Conservation (phyloP, 768 basidiomycete genomes). For the Pisolithus marmoratus region DNA sequence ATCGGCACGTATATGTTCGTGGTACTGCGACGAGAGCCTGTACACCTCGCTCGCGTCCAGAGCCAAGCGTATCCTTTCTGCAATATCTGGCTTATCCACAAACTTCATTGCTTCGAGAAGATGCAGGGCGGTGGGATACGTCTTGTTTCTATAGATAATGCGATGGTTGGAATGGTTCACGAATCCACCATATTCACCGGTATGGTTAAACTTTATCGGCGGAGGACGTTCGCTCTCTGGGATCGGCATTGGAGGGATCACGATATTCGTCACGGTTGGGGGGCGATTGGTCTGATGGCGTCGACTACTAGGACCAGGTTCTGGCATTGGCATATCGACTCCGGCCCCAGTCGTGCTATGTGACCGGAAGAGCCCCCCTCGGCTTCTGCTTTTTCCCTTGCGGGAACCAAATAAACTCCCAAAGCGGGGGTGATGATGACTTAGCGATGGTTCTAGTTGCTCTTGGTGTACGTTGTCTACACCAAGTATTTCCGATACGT, state of each 20-base stretch:
- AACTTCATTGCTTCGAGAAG: constrained; percentile 76
- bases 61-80: constrained; percentile 49
- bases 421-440: constrained; percentile 10
- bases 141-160: constrained; percentile 47
- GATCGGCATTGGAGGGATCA: constrained; percentile 19
- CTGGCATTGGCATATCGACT: constrained; percentile 8
- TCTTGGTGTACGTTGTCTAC: constrained; percentile 3
- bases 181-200: constrained; percentile 40
- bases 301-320: constrained; percentile 11
- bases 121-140: constrained; percentile 68
- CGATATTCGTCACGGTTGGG: constrained; percentile 16
- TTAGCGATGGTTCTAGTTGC: constrained; percentile 16
- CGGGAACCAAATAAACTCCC: constrained; percentile 17
- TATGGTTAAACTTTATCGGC: constrained; percentile 39
- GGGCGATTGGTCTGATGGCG: constrained; percentile 11
- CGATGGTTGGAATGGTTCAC: constrained; percentile 63
- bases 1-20: constrained; percentile 41
- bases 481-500: constrained; percentile 22
- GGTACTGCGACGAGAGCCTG: constrained; percentile 26
- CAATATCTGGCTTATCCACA: constrained; percentile 44
- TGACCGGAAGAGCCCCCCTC: constrained; percentile 43
- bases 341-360: constrained; percentile 28
- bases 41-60: constrained; percentile 36
- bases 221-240: constrained; percentile 15
- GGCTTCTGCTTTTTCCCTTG: constrained; percentile 29